phyloP scores from a whole-genome alignment of 768 basidiomycete species.

The Cubamyces lactineus region DNA sequence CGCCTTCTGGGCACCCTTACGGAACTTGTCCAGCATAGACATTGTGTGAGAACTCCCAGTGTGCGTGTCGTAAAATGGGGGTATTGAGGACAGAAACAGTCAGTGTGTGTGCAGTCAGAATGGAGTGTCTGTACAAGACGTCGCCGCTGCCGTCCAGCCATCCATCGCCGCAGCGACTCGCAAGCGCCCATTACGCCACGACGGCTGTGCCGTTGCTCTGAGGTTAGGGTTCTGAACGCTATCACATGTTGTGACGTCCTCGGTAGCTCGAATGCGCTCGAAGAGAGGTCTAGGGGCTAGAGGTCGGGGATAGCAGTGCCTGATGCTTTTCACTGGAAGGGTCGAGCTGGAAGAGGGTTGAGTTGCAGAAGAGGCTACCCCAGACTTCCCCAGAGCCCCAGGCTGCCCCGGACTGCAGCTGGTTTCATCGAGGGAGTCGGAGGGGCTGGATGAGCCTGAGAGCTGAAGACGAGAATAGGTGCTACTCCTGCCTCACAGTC shows the following conservation, averaged over 20 bases:
- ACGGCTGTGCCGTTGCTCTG: constrained; percentile 12
- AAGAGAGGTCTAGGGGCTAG: background rate
- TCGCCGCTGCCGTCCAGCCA: background rate
- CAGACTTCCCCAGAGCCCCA: background rate
- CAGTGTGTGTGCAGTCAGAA: background rate
- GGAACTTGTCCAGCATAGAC: constrained; percentile 82
- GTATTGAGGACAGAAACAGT: constrained; percentile 4
- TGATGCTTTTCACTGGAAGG: background rate
- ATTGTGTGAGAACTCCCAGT: constrained; percentile 31
- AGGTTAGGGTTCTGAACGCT: constrained; percentile 18
- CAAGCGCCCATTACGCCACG: constrained; percentile 22
- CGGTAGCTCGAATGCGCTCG: background rate
- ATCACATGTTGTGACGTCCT: constrained; percentile 5
- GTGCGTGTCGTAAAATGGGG: background rate
- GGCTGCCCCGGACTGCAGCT: background rate
- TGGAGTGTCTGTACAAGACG: constrained; percentile 7
- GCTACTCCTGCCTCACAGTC: background rate
- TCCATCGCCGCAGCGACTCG: constrained; percentile 5
- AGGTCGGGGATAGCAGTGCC: background rate
- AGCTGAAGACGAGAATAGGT: constrained; percentile 1
- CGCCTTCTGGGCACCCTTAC: constrained; percentile 78
- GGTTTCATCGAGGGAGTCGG: background rate
- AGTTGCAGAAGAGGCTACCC: no score
- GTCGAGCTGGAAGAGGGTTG: no score
- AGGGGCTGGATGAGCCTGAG: background rate